A percentile compares a stretch with the other conserved stretches of the same genome.
Evolutionary conservation across 2,329 filamentous ascomycete genomes (phyloP).

Genomic region (Lecanicillium sp.): DNA sequence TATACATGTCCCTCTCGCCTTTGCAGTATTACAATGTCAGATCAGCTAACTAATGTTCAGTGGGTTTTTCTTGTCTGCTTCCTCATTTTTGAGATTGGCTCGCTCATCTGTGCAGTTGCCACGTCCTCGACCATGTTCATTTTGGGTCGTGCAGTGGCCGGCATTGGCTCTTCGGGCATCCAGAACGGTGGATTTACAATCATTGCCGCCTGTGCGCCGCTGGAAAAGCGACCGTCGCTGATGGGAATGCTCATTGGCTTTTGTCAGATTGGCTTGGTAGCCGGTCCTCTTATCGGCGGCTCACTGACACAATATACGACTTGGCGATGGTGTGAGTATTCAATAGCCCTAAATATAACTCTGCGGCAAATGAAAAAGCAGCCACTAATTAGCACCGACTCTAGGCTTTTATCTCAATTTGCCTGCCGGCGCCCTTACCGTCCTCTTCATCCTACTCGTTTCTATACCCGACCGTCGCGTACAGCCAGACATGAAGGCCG

Average conservation of each 20-base stretch:
- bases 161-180: slow-evolving; percentile 36
- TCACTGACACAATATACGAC: slow-evolving; percentile 25
- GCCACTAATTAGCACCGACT: not conserved
- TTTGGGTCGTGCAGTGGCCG: slow-evolving; percentile 39
- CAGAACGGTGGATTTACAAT: slow-evolving; percentile 27
- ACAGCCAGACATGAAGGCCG: slow-evolving; percentile 27
- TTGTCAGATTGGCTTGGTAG: slow-evolving; percentile 33
- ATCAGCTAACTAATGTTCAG: slow-evolving; percentile 4
- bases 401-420: slow-evolving; percentile 35
- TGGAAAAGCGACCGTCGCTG: slow-evolving; percentile 18
- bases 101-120: slow-evolving; percentile 37
- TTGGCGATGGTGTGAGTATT: slow-evolving; percentile 35
- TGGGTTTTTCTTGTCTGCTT: slow-evolving; percentile 21
- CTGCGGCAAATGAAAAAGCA: no score
- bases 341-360: no score
- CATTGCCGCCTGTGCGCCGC: slow-evolving; percentile 19
- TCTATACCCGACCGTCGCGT: slow-evolving; percentile 28
- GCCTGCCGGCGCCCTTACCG: slow-evolving; percentile 28
- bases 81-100: slow-evolving; percentile 29
- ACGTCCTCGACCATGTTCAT: slow-evolving; percentile 38
- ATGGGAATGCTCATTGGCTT: slow-evolving; percentile 22
- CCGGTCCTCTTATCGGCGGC: slow-evolving; percentile 39
- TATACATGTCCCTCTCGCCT: no score
- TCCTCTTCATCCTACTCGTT: slow-evolving; percentile 19
- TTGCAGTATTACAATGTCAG: no score